These are phyloP conservation scores for Marasmius fiardii DNA, from an alignment of 1,284 basidiomycete species.

Conservation along the genomic window DNA sequence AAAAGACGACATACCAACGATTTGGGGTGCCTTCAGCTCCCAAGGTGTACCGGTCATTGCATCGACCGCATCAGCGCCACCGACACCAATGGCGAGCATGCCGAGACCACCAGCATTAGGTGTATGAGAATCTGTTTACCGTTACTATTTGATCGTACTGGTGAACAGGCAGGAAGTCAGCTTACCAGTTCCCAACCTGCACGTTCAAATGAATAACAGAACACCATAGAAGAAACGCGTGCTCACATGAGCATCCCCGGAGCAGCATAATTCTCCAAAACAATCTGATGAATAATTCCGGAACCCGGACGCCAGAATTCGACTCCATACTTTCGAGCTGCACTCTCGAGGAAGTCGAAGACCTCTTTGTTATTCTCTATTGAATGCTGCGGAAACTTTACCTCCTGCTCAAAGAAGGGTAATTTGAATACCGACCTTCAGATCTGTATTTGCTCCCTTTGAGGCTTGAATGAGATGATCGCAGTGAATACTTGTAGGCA, in stretches of 20 bases:
- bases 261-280: slow-evolving; percentile 96
- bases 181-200: slow-evolving; percentile 73
- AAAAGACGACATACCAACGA: slow-evolving; percentile 59
- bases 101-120: slow-evolving; percentile 98
- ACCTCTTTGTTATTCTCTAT: slow-evolving; percentile 93
- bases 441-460: slow-evolving; percentile 78
- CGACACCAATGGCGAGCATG: slow-evolving; percentile 97
- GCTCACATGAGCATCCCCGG: slow-evolving; percentile 81
- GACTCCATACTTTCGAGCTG: slow-evolving; percentile 91
- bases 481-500: slow-evolving; percentile 90
- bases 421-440: slow-evolving; percentile 52
- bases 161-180: not conserved
- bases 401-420: not conserved
- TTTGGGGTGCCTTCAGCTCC: slow-evolving; percentile 94
- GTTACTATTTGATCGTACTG: slow-evolving; percentile 8
- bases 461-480: slow-evolving; percentile 96
- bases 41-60: slow-evolving; percentile 98
- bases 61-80: slow-evolving; percentile 98
- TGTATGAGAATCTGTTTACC: slow-evolving; percentile 84
- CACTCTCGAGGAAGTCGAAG: slow-evolving; percentile 96
- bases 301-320: slow-evolving; percentile 97
- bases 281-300: slow-evolving; percentile 98
- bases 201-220: slow-evolving; percentile 2
- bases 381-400: slow-evolving; percentile 55
- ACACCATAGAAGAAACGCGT: not conserved